phyloP scores from a whole-genome alignment of 345 rosid species.

The Schrenkiella parvula region DNA sequence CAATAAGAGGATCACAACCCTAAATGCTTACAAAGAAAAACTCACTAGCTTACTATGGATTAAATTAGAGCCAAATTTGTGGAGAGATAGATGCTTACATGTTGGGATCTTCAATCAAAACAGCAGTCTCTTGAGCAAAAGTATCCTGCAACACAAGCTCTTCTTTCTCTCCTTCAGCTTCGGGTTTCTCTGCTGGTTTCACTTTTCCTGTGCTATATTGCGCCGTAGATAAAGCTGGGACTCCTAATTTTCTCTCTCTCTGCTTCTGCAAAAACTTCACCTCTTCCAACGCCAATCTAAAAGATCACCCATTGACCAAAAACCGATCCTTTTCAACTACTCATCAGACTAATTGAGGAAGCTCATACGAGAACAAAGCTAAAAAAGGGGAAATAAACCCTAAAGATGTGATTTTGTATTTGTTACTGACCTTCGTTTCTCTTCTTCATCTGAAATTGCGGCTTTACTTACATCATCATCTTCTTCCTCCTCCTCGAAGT shows the following conservation, averaged over 20 bases:
- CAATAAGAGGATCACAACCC: neutral
- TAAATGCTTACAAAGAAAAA: neutral
- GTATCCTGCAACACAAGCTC: conserved; percentile 97
- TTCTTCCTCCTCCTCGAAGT: conserved; percentile 47
- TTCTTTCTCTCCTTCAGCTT: conserved; percentile 89
- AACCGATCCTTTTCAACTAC: neutral
- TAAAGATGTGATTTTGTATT: neutral
- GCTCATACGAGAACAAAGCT: neutral
- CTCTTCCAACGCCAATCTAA: conserved; percentile 74
- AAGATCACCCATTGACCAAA: conserved; percentile 2
- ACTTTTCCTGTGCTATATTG: conserved; percentile 36
- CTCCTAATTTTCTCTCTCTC: conserved; percentile 79
- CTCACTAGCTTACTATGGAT: neutral
- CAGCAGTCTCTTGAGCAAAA: conserved; percentile 97
- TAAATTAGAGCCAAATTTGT: neutral
- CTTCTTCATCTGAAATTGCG: conserved; percentile 66
- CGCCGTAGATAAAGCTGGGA: conserved; percentile 52
- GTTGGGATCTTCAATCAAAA: conserved; percentile 91
- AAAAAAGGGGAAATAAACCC: neutral
- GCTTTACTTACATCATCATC: conserved; percentile 33
- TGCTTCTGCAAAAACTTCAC: conserved; percentile 92
- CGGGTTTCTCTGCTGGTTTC: conserved; percentile 56
- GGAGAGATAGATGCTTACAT: conserved; percentile 42
- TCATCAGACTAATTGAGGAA: neutral
- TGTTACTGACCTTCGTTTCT: conserved; percentile 45